Evolutionary conservation across 208 protist species (phyloP).

Genomic region (Naegleria fowleri): DNA sequence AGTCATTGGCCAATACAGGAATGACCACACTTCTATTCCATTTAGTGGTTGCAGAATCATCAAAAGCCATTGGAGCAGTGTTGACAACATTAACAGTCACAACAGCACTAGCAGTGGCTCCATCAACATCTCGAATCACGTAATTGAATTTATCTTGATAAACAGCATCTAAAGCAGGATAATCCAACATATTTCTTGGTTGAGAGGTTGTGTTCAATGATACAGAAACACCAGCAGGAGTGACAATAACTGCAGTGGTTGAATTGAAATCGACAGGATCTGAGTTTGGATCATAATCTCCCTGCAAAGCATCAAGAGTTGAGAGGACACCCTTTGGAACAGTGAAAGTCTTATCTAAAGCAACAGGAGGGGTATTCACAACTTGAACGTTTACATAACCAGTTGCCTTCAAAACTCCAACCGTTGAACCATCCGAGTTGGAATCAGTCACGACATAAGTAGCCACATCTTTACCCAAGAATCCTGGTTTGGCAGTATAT

Average conservation of each 20-base stretch:
- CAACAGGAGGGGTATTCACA: slow-evolving; percentile 12
- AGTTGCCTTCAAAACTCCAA: background rate
- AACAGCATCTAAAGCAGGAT: background rate
- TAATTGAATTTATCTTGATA: background rate
- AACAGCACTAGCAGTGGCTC: background rate
- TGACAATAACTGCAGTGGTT: too few species aligned
- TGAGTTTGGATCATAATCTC: slow-evolving; percentile 12
- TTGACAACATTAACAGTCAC: background rate
- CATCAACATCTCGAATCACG: background rate
- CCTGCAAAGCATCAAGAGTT: background rate
- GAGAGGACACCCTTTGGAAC: background rate
- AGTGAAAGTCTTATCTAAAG: background rate
- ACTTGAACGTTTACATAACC: background rate
- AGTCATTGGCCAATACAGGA: background rate
- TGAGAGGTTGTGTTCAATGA: background rate
- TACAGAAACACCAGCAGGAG: background rate
- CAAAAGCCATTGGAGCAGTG: background rate
- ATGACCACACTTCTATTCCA: slow-evolving; percentile 6
- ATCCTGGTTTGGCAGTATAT: background rate
- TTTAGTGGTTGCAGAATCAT: background rate
- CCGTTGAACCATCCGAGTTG: background rate
- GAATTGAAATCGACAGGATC: background rate
- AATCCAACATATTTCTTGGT: background rate
- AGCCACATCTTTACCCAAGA: background rate
- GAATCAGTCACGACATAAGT: background rate